Percentiles rank a stretch among this genome's conserved stretches.
These are phyloP conservation scores for Trichoderma atrobrunneum DNA, from an alignment of 2,329 filamentous ascomycete species.

Conservation along the genomic window DNA sequence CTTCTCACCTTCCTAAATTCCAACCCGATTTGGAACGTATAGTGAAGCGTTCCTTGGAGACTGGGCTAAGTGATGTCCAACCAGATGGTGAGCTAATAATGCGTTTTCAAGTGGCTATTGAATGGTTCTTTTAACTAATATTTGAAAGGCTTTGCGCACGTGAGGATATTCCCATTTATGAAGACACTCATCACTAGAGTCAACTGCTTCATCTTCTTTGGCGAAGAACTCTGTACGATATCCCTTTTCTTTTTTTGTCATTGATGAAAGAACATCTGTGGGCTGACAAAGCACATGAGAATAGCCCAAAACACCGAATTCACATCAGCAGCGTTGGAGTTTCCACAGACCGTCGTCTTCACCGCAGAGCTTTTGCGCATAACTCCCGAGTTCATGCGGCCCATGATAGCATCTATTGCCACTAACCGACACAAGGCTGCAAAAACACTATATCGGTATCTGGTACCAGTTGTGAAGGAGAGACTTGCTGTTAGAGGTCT, in stretches of 20 bases:
- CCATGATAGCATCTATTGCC: not conserved
- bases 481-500: not conserved
- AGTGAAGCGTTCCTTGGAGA: rapidly evolving
- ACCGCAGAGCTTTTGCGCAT: not conserved
- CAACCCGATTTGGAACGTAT: not conserved
- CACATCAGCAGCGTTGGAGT: not conserved
- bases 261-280: no score
- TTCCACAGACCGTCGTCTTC: not conserved
- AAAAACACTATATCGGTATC: not conserved
- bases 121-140: no score
- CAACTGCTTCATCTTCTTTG: not conserved
- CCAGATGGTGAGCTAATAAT: not conserved
- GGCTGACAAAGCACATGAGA: not conserved
- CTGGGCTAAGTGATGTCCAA: not conserved
- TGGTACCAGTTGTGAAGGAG: not conserved
- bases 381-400: not conserved
- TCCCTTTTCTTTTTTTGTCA: no score
- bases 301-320: not conserved
- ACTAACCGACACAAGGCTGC: not conserved
- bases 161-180: not conserved
- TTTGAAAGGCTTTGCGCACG: not conserved
- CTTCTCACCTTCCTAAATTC: not conserved
- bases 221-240: not conserved
- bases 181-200: not conserved
- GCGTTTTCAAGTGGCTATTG: no score